These are phyloP conservation scores for Pseudogymnoascus sp. DNA, from an alignment of 2,329 filamentous ascomycete genomes.

Conservation along the genomic window DNA sequence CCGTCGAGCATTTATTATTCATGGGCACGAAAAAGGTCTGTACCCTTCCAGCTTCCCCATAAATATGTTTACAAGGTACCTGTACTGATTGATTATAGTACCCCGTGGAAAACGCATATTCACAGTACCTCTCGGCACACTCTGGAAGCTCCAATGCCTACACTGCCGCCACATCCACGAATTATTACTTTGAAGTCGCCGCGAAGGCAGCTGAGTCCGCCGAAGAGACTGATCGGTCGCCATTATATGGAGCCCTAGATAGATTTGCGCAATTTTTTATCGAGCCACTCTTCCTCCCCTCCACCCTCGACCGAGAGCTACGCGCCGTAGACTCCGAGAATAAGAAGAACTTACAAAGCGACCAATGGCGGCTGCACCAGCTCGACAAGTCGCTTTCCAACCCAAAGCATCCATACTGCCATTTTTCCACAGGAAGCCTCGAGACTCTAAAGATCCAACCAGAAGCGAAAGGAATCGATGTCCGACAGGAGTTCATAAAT, in stretches of 20 bases:
- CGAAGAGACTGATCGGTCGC: conserved; percentile 42
- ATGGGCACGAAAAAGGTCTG: conserved; percentile 91
- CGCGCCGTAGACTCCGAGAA: conserved; percentile 69
- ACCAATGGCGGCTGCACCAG: conserved; percentile 63
- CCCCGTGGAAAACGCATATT: conserved; percentile 90
- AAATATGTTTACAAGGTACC: not conserved
- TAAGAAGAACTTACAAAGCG: conserved; percentile 70
- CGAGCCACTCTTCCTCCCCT: conserved; percentile 59
- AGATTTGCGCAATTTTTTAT: conserved; percentile 71
- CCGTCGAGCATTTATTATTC: conserved; percentile 83
- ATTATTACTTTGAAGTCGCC: conserved; percentile 95
- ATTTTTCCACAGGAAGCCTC: conserved; percentile 66
- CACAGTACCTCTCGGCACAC: conserved; percentile 80
- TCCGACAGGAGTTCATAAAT: conserved; percentile 63
- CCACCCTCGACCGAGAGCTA: conserved; percentile 62
- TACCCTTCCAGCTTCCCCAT: not conserved
- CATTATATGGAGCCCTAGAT: conserved; percentile 63
- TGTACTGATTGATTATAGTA: conserved; percentile 43
- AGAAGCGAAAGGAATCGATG: conserved; percentile 56
- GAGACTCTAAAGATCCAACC: conserved; percentile 62
- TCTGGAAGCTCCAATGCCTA: conserved; percentile 93
- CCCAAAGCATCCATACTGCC: conserved; percentile 60
- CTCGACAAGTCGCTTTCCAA: conserved; percentile 62
- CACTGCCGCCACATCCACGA: conserved; percentile 86
- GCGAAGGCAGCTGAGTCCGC: conserved; percentile 64